phyloP scores from a whole-genome alignment of 768 basidiomycete genomes.

The Lentinula edodes region DNA sequence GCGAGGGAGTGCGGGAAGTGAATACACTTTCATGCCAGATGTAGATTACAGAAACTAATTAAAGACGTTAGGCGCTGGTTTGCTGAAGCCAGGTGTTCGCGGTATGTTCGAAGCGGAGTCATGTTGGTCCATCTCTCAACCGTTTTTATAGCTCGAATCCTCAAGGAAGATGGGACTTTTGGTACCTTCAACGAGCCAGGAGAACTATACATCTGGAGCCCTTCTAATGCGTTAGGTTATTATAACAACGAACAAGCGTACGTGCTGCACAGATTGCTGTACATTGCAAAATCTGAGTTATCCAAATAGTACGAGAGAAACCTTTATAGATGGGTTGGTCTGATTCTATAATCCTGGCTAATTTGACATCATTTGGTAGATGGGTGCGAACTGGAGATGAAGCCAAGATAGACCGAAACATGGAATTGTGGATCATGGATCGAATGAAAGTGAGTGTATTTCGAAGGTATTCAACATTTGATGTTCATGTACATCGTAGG shows the following conservation, averaged over 20 bases:
- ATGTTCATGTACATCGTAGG: slow-evolving; percentile 17
- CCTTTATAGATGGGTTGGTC: slow-evolving; percentile 59
- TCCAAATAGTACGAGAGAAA: slow-evolving; percentile 53
- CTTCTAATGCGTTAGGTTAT: slow-evolving; percentile 38
- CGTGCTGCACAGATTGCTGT: slow-evolving; percentile 20
- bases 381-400: slow-evolving; percentile 72
- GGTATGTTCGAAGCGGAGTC: neutral
- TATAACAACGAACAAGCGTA: slow-evolving; percentile 57
- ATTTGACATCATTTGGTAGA: slow-evolving; percentile 20
- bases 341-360: slow-evolving; percentile 3
- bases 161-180: slow-evolving; percentile 40
- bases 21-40: slow-evolving; percentile 22
- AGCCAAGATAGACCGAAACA: slow-evolving; percentile 46
- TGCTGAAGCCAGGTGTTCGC: neutral
- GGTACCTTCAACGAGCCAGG: slow-evolving; percentile 40
- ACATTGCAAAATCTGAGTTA: neutral
- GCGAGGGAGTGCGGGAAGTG: slow-evolving; percentile 48
- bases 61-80: slow-evolving; percentile 1
- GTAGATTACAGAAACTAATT: neutral
- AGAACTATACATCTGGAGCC: slow-evolving; percentile 42
- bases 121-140: neutral
- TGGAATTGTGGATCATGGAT: slow-evolving; percentile 57
- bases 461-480: neutral
- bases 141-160: slow-evolving; percentile 25
- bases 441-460: slow-evolving; percentile 48